Percentiles rank a stretch among this genome's conserved stretches.
Evolutionary conservation across 2,329 filamentous ascomycete species (phyloP).

Genomic region (Ophiocordyceps camponoti-leonardi): DNA sequence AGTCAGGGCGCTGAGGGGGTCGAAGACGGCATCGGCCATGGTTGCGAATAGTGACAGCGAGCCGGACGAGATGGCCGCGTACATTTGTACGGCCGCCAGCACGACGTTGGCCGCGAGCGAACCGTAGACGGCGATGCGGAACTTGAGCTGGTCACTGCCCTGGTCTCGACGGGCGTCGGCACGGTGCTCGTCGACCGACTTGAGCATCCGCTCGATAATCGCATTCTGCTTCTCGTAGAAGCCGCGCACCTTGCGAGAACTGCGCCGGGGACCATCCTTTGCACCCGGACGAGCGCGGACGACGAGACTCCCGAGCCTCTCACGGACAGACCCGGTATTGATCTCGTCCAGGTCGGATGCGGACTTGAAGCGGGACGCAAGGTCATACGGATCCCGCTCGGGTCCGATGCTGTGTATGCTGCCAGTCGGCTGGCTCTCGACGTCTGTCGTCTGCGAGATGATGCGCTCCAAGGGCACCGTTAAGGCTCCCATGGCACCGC

Average conservation of each 20-base stretch:
- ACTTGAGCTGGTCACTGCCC: slow-evolving; percentile 64
- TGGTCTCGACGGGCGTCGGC: slow-evolving; percentile 66
- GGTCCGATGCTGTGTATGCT: slow-evolving; percentile 27
- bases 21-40: slow-evolving; percentile 90
- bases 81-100: slow-evolving; percentile 68
- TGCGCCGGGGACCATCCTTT: slow-evolving; percentile 9
- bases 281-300: slow-evolving; percentile 2
- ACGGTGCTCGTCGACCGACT: slow-evolving; percentile 81
- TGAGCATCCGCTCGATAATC: slow-evolving; percentile 80
- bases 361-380: slow-evolving; percentile 63
- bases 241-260: slow-evolving; percentile 44
- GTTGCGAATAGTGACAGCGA: slow-evolving; percentile 96
- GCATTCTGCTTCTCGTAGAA: slow-evolving; percentile 91
- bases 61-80: slow-evolving; percentile 69
- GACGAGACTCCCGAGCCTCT: slow-evolving; percentile 27
- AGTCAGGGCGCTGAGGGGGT: slow-evolving; percentile 76
- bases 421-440: slow-evolving; percentile 29
- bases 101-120: slow-evolving; percentile 67
- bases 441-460: slow-evolving; percentile 20
- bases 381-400: slow-evolving; percentile 65
- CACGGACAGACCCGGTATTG: slow-evolving; percentile 63
- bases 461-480: slow-evolving; percentile 23
- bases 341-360: slow-evolving; percentile 60
- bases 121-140: slow-evolving; percentile 47
- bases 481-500: slow-evolving; percentile 15